phyloP scores from a whole-genome alignment of 2,329 filamentous ascomycete genomes.

The Arthrocladium fulminans region DNA sequence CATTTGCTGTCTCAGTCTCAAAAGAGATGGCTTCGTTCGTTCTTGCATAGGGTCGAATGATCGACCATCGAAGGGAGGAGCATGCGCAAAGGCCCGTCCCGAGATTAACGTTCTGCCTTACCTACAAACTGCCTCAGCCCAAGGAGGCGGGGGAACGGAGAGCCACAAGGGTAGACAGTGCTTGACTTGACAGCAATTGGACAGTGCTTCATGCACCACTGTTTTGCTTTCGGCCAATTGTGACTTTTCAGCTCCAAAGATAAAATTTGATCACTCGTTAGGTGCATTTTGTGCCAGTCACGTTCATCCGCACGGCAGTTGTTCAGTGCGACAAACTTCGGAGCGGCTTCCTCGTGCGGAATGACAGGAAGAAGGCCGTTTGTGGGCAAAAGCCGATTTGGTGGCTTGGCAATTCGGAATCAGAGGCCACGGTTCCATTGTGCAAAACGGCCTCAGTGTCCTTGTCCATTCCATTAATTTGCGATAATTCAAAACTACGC shows the following conservation, averaged over 20 bases:
- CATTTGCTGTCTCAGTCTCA: constrained; percentile 4
- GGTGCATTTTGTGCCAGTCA: too few species aligned
- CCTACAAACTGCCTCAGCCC: background rate
- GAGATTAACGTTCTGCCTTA: background rate
- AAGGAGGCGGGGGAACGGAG: background rate
- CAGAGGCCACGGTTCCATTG: constrained; percentile 1
- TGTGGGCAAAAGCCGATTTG: background rate
- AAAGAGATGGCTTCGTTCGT: background rate
- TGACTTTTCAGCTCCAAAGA: too few species aligned
- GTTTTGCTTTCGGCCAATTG: too few species aligned
- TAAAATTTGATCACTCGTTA: too few species aligned
- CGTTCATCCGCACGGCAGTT: background rate
- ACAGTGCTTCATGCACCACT: too few species aligned
- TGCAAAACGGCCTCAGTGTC: background rate
- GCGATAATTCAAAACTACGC: background rate
- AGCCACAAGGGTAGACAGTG: background rate
- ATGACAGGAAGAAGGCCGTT: too few species aligned
- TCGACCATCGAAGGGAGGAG: background rate
- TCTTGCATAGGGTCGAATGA: background rate
- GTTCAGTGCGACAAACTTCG: background rate
- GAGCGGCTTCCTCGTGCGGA: background rate
- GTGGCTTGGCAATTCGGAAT: constrained; percentile 5
- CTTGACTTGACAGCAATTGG: background rate
- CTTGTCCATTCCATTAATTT: background rate
- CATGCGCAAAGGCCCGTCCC: constrained; percentile 1